Percentiles rank a stretch among this genome's conserved stretches.
Evolutionary conservation across 2,329 filamentous ascomycete species (phyloP).

Genomic region (Beauveria bassiana): DNA sequence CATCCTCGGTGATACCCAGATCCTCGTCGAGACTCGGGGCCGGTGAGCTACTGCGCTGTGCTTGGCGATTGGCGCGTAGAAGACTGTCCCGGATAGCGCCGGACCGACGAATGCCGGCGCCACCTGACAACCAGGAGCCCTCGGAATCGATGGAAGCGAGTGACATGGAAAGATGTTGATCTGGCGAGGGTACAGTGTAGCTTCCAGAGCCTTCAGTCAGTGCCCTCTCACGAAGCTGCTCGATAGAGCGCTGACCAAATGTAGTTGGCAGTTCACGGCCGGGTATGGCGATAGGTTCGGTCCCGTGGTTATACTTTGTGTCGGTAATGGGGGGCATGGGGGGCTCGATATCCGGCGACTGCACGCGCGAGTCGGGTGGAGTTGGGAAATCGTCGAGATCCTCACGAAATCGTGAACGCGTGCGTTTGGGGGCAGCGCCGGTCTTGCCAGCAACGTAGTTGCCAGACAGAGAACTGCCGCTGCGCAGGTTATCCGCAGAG

Average conservation of each 20-base stretch:
- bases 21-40: conserved; percentile 54
- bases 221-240: conserved; percentile 15
- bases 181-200: conserved; percentile 37
- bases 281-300: conserved; percentile 20
- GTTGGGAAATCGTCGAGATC: conserved; percentile 84
- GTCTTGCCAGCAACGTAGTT: conserved; percentile 19
- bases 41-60: conserved; percentile 30
- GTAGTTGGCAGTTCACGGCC: conserved; percentile 37
- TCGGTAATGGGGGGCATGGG: conserved; percentile 27
- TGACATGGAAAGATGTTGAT: conserved; percentile 68
- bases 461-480: not conserved
- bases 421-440: conserved; percentile 59
- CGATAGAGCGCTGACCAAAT: conserved; percentile 34
- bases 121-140: conserved; percentile 88
- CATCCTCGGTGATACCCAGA: conserved; percentile 55
- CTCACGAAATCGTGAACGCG: conserved; percentile 85
- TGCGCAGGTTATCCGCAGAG: conserved; percentile 35
- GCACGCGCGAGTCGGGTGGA: conserved; percentile 73
- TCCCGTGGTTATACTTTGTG: conserved; percentile 16
- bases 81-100: conserved; percentile 37
- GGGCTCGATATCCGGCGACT: conserved; percentile 62
- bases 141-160: conserved; percentile 93
- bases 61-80: conserved; percentile 23
- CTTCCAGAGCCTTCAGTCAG: not conserved
- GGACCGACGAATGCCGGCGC: conserved; percentile 42